Base-by-base conservation (phyloP, 2,329 filamentous ascomycete species). In the Alternaria longipes region DNA sequence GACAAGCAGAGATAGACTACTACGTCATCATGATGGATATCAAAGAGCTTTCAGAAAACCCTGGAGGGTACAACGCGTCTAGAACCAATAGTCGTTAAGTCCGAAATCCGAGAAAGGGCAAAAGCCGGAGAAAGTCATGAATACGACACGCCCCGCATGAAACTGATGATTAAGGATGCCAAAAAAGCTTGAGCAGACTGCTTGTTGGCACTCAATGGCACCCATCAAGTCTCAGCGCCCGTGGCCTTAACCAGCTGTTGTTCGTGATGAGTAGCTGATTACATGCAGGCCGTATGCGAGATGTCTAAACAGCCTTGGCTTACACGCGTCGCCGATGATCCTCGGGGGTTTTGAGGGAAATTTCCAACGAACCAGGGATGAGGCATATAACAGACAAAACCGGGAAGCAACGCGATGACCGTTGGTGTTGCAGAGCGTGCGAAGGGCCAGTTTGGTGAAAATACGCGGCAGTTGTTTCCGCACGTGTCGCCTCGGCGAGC, bases 1-100 rank as follows among this genome's bases (percentile, higher is more conserved):
- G 34, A 28, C 20, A 53, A 40, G 18, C 22, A 42, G 30, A 50
- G 54, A 52, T 59, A 52, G 16, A 62, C 20, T 38, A 49, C 26
- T 62, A 56, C 65, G 65, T 69, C 67, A 69, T 57, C 8, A 66
- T 64, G 62, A 69, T 65, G 42, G 26, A 12, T 20, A 28, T n/a
- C 47, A 6, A 45, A 47, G 56, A 51, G 40, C 45, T 59, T 18
- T 20, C 18, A 34, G 8, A 47, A 50, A 50, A 36, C 20, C 46
- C 22, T 11, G 46, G 16, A 55, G 38, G 53, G 58, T 22, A 32
- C 38, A 1, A 42, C 20, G 28, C 26, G 50, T 30, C 30, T 55
- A 34, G 46, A 45, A 20, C 54, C 40, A 49, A 53, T 54, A 8
- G 28, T 20, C 5, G 12, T 20, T 26, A 47, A 26, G 24, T 7